Evolutionary conservation across 2,329 filamentous ascomycete species (phyloP), one percentile per base, ranked within the genome.

Genomic region (Trichoderma sp.): DNA sequence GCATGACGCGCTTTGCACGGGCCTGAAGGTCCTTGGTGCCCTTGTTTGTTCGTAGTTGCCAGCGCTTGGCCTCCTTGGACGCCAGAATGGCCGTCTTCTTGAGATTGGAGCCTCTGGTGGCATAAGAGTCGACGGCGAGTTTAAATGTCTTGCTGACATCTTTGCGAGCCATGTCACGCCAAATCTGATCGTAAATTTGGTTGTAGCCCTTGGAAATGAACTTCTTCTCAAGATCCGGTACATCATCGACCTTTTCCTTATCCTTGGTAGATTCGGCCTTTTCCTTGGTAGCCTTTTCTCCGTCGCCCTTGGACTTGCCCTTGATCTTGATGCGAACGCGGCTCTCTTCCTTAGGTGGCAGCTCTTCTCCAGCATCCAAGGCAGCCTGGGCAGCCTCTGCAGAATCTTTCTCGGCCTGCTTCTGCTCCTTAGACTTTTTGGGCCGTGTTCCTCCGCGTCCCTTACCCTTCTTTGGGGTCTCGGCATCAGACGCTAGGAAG

Each of bases 11-110:
- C 84, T 99, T 99, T 68, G 95, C 95, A 57, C 95, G 89, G 50
- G 95, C 95, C 78, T 98, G 95, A 4, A 97, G 92, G 79, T 99
- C 95, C 79, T 99, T 99, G 78, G 92, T 95, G 76, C 94, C 96
- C 85, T 99, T 98, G 84, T 99, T 99, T 64, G 95, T 99, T 50
- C 93, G 91, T 69, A 96, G 87, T 79, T 99, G 96, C 95, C 95
- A 99, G 75, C 96, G 87, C 76, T 96, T 93, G 64, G 95, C 94
- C 81, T 99, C 95, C 78, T 99, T 99, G 70, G 94, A 96, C 8
- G 95, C 95, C 48, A 99, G 84, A 73, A 98, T 94, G 15, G 94
- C 95, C 0, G 95, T 99, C 85, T 99, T 99, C 78, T 97, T 95
- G 57, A 97, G 86, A 74, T 99, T 99, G n/a, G 94, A 96, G 64